Base-by-base conservation (phyloP, 768 basidiomycete species). In the Panellus pusillus region DNA sequence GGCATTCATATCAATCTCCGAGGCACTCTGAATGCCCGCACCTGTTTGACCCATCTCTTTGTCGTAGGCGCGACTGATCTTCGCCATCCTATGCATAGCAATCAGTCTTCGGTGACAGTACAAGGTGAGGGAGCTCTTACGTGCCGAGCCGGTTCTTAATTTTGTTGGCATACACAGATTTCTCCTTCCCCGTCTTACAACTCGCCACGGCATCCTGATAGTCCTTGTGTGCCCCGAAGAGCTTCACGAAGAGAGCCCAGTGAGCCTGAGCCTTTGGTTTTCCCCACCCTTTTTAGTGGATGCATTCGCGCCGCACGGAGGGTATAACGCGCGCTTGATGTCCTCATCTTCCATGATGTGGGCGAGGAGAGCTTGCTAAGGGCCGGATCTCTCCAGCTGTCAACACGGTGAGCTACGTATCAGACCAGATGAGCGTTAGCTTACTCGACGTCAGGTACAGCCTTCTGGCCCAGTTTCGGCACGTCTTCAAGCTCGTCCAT, bases 241-340 rank as follows among this genome's bases (percentile, higher is more conserved):
- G 4, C 4, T 36, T 35, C 18, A 36, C 17, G 32, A 29, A 46
- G 8, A 46, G 32, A 13, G 7, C 7, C 31, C 31, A 28, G 17
- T 44, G 27, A 1, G 50, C 18, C 1, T 2, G 18, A 0, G 18
- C 24, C 18, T 51, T n/a, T 51, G 15, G 50, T 36, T 20, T 51
- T 35, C 19, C 50, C 50, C 8, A 42, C 50, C n/a, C 50, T 41
- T 12, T 51, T 51, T 15, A 8, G 42, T 51, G 1, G 50, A 51
- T 14, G 42, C 41, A n/a, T 51, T 51, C 1, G 50, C 31, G 12
- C 50, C 50, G 19, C n/a, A n/a, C 2, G 50, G 50, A 12, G 50
- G 50, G 41, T 28, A 51, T 0, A 51, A 41, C 4, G 50, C 41
- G 0, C 42, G 32, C 32, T 51, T 51, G 36, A 51, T 51, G 24